Base-by-base conservation (phyloP, 352 stramenopile species). In the Halophytophthora batemanensis region DNA sequence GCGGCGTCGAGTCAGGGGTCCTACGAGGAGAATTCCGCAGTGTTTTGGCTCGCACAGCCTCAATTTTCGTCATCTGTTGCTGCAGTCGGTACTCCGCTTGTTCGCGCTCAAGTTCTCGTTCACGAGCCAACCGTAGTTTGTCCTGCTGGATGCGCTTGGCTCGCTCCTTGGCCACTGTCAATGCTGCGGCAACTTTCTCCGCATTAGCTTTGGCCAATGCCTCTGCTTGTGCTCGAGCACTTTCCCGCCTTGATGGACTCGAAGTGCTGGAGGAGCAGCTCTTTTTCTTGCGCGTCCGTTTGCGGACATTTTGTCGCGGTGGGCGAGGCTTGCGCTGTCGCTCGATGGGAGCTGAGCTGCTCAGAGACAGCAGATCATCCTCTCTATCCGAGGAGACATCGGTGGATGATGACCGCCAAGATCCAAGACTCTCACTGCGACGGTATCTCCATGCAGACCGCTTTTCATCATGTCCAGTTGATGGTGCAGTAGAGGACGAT, bases 61-160 rank as follows among this genome's bases (percentile, higher is more conserved):
- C 71, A 23, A 82, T 82, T 21, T 54, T 68, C 17, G 59, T 45
- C 53, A 79, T 68, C 33, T 82, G 61, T 25, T 64, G 53, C 49
- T 82, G 64, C 18, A 77, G 36, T 38, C 45, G 56, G 18, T 56
- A 28, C 17, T 60, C 53, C 23, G 48, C 60, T 28, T 68, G 65
- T 28, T 54, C 50, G 3, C 45, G 57, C n/a, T 61, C 45, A 29
- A 50, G 53, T 61, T 66, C 41, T 34, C 44, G 42, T 14, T 62
- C 55, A 15, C 44, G 47, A 29, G 61, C 41, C 4, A 56, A 35
- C n/a, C 77, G 68, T 15, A 61, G 39, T 11, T 61, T 40, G 2
- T 73, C 62, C 2, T 66, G 45, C 40, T 70, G 49, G 46, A 74
- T 61, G 2, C 57, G 48, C 12, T 56, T 60, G 0, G 66, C 66